Conservation (phyloP, 352 stramenopile genomes). For the Pythium aphanidermatum region DNA sequence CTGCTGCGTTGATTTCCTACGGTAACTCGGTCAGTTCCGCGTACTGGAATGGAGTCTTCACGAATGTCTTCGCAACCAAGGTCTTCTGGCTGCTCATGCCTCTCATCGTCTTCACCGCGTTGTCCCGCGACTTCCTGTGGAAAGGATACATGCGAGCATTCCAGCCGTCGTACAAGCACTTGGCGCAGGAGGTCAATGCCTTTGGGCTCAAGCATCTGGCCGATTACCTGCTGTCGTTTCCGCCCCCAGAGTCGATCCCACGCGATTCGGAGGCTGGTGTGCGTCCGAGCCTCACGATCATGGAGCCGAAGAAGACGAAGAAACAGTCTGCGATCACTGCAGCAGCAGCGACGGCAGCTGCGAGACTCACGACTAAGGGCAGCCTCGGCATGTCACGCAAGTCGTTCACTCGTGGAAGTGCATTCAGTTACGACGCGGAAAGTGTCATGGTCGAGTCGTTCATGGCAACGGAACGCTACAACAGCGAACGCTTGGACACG, state of each 20-base stretch:
- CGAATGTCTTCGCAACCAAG: slow-evolving; percentile 52
- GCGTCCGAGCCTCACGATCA: too few relatives aligned
- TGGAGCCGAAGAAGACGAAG: slow-evolving; percentile 7
- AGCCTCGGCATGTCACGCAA: slow-evolving; percentile 15
- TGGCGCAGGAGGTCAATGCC: slow-evolving; percentile 78
- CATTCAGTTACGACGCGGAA: slow-evolving; percentile 87
- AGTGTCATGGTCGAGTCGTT: slow-evolving; percentile 88
- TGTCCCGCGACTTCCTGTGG: slow-evolving; percentile 76
- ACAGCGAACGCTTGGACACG: slow-evolving; percentile 32
- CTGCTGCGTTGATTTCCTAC: slow-evolving; percentile 63
- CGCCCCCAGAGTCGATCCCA: slow-evolving; percentile 66
- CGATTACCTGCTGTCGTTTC: slow-evolving; percentile 69
- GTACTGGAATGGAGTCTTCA: slow-evolving; percentile 83
- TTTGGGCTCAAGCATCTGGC: slow-evolving; percentile 56
- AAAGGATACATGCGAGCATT: slow-evolving; percentile 84
- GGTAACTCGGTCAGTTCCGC: slow-evolving; percentile 65
- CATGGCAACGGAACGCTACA: slow-evolving; percentile 72
- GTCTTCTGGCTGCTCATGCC: slow-evolving; percentile 77
- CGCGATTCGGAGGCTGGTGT: slow-evolving; percentile 30
- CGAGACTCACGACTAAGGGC: slow-evolving; percentile 7
- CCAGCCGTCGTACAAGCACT: slow-evolving; percentile 75
- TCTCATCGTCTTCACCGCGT: slow-evolving; percentile 56
- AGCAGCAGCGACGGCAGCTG: slow-evolving; percentile 21
- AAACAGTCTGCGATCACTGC: not conserved
- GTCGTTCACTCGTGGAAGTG: slow-evolving; percentile 54